Evolutionary conservation across 176 grass and related monocot genomes (phyloP).

Genomic region (Tuctoria greenei): DNA sequence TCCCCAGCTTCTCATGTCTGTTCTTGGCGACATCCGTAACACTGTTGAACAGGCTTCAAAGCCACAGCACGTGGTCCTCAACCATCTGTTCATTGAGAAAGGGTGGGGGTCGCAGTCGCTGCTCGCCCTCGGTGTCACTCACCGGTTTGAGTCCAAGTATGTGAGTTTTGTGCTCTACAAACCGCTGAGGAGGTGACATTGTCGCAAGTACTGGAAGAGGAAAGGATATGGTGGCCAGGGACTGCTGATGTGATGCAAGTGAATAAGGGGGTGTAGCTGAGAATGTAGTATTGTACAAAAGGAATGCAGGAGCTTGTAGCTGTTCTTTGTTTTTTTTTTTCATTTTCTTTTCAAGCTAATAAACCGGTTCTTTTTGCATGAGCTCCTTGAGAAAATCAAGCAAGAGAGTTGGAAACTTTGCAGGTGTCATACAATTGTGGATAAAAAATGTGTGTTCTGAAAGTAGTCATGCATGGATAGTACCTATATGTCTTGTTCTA

Average conservation of each 20-base stretch:
- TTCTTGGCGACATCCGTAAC: constrained; percentile 37
- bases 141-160: constrained; percentile 81
- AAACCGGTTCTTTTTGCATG: constrained; percentile 11
- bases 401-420: not conserved
- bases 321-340: not conserved
- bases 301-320: not conserved
- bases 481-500: not conserved
- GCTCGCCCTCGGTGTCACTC: constrained; percentile 71
- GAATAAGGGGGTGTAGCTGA: constrained; percentile 35
- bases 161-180: constrained; percentile 88
- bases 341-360: not conserved
- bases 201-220: not conserved
- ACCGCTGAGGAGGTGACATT: constrained; percentile 52
- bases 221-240: not conserved
- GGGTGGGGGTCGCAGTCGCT: constrained; percentile 74
- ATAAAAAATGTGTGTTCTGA: constrained; percentile 5
- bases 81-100: constrained; percentile 95
- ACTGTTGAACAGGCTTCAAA: constrained; percentile 29
- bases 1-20: constrained; percentile 57
- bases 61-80: constrained; percentile 70
- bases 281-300: constrained; percentile 36
- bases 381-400: constrained; percentile 3
- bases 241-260: constrained; percentile 31
- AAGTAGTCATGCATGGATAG: not conserved
- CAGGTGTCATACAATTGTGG: not conserved